Evolutionary conservation across 2,329 filamentous ascomycete species (phyloP), one percentile per base, ranked within the genome.

Genomic region (Trichoderma aggressivum): DNA sequence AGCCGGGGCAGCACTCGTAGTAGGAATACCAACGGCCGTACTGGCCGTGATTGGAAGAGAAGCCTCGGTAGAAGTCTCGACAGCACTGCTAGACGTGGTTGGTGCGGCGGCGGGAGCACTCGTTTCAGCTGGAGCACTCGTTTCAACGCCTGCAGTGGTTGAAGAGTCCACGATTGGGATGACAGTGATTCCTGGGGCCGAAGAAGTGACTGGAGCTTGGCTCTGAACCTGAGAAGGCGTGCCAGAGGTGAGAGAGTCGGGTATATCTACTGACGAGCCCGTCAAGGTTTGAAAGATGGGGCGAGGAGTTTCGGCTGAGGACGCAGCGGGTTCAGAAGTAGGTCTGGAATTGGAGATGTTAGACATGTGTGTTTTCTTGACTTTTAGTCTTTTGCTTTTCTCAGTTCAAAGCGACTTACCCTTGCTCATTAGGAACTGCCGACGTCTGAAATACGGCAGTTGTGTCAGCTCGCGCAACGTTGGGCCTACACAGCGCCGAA

Each of bases 401-500:
- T 50, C 26, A 36, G 16, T 34, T 14, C 16, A 26, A 34, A 34
- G 8, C 4, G 32, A 63, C 71, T 34, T 67, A 73, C 73, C 58
- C 56, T 3, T 24, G 18, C 7, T 26, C 30, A 32, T 28, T 12
- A 12, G 65, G 66, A 39, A 55, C 24, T 10, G 30, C 24, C 36
- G 50, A 58, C 5, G 34, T 24, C 14, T 50, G 67, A 26, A 21
- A 21, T 5, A 21, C 26, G 26, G 32, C 63, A 43, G 47, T 32
- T 47, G 47, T 53, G n/a, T 74, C 75, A 39, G 70, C 75, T 73
- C 75, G 73, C 67, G 61, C 75, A 60, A 55, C 70, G 72, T 77
- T 55, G 10, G 18, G 60, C 8, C 32, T 18, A 14, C 12, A 24
- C n/a, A 24, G 28, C 32, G 14, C 5, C 24, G 7, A 58, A 34